Percentiles rank a stretch among this genome's conserved stretches.
Evolutionary conservation across 305 asterid genomes (phyloP).

Genomic region (Fraxinus paxiana): DNA sequence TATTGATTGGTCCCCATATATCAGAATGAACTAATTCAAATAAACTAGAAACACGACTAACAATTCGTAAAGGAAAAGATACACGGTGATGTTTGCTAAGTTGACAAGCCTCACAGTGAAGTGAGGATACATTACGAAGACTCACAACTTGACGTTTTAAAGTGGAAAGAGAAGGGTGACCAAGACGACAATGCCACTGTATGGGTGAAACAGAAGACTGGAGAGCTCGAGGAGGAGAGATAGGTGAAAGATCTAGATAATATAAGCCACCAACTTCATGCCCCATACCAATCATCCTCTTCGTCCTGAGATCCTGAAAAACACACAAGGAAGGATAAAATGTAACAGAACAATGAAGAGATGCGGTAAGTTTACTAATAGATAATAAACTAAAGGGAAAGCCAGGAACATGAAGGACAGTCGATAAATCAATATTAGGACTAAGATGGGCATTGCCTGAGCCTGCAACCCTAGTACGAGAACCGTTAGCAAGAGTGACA

Average conservation of each 20-base stretch:
- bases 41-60: not conserved
- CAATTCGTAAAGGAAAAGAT: not conserved
- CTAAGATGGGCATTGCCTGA: not conserved
- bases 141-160: not conserved
- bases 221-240: too few relatives aligned
- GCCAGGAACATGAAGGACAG: not conserved
- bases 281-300: not conserved
- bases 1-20: too few relatives aligned
- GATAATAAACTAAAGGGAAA: not conserved
- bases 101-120: not conserved
- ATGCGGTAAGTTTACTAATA: not conserved
- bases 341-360: not conserved
- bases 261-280: not conserved
- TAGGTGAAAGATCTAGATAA: not conserved
- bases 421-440: not conserved
- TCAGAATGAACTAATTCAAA: too few relatives aligned
- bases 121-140: not conserved
- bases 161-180: not conserved
- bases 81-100: not conserved
- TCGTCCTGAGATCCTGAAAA: not conserved
- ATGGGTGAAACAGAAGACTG: not conserved
- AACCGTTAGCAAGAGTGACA: not conserved
- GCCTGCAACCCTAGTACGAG: not conserved
- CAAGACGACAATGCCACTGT: not conserved
- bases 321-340: not conserved